Conservation (phyloP, 1,139 yeast genomes). For the Candida albicans region DNA sequence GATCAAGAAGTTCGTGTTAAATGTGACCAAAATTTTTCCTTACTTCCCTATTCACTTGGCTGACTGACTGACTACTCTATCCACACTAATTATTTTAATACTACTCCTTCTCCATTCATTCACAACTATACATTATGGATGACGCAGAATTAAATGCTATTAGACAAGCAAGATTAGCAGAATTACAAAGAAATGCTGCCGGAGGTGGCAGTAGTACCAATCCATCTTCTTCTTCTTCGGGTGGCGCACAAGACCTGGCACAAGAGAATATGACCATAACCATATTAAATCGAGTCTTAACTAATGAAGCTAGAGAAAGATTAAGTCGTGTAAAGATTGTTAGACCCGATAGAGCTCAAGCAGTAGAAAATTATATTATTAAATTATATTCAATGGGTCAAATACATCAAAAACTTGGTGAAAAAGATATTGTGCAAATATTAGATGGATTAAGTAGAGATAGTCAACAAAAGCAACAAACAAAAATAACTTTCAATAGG, state of each 20-base stretch:
- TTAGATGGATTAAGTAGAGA: conserved; percentile 83
- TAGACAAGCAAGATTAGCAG: conserved; percentile 83
- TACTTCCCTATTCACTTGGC: too few relatives aligned
- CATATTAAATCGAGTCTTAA: conserved; percentile 67
- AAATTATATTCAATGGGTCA: conserved; percentile 80
- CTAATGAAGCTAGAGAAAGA: conserved; percentile 84
- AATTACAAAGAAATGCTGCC: conserved; percentile 56
- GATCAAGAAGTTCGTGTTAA: too few relatives aligned
- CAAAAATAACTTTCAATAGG: conserved; percentile 53
- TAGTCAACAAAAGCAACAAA: conserved; percentile 59
- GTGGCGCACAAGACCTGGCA: conserved; percentile 24
- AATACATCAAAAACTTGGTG: conserved; percentile 67
- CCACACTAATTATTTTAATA: background rate
- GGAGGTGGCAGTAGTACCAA: conserved; percentile 32
- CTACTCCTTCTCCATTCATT: background rate
- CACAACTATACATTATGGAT: conserved; percentile 43
- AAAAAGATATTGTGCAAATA: conserved; percentile 77
- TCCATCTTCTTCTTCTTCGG: conserved; percentile 12
- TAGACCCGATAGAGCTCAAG: conserved; percentile 84
- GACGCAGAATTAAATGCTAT: conserved; percentile 87
- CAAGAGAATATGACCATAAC: conserved; percentile 34
- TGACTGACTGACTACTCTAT: background rate
- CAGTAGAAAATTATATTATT: conserved; percentile 81
- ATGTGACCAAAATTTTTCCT: too few relatives aligned
- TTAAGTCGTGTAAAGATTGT: conserved; percentile 85